A percentile compares a stretch with the other conserved stretches of the same genome.
Conservation (phyloP, 352 stramenopile species). For the Pythium pyrilobum region DNA sequence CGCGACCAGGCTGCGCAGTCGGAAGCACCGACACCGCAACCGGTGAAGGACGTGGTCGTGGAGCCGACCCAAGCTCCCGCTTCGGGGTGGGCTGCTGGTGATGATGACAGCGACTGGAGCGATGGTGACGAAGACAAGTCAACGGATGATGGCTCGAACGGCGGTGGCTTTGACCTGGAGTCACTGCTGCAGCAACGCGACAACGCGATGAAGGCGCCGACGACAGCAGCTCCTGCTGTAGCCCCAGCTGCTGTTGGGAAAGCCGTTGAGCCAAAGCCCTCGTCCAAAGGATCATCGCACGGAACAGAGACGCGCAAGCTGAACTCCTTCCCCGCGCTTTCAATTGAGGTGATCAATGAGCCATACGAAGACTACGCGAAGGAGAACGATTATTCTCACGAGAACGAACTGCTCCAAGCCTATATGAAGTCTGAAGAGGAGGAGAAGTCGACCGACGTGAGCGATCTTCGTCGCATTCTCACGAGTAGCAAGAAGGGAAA, state of each 20-base stretch:
- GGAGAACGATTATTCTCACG: conserved; percentile 64
- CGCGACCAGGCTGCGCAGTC: conserved; percentile 39
- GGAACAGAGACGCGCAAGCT: background rate
- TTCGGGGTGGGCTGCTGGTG: conserved; percentile 19
- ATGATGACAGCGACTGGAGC: conserved; percentile 72
- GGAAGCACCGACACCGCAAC: background rate
- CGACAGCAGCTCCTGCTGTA: conserved; percentile 2
- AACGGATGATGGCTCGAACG: background rate
- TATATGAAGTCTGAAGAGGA: conserved; percentile 82
- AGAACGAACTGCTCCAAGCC: conserved; percentile 64
- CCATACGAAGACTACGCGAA: conserved; percentile 60
- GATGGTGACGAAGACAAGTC: conserved; percentile 42
- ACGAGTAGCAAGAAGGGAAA: conserved; percentile 44
- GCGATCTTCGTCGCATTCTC: conserved; percentile 54
- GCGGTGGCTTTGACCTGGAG: conserved; percentile 47
- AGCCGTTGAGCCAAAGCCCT: conserved; percentile 6
- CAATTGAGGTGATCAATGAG: conserved; percentile 74
- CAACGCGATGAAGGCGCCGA: conserved; percentile 36
- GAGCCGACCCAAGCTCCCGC: background rate
- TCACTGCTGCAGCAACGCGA: conserved; percentile 62
- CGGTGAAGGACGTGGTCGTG: background rate
- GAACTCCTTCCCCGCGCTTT: conserved; percentile 48
- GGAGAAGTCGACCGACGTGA: conserved; percentile 64
- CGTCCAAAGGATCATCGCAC: no score
- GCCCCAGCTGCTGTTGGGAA: background rate